phyloP scores from a whole-genome alignment of 805 yeast species.

The Monosporozyma unispora region DNA sequence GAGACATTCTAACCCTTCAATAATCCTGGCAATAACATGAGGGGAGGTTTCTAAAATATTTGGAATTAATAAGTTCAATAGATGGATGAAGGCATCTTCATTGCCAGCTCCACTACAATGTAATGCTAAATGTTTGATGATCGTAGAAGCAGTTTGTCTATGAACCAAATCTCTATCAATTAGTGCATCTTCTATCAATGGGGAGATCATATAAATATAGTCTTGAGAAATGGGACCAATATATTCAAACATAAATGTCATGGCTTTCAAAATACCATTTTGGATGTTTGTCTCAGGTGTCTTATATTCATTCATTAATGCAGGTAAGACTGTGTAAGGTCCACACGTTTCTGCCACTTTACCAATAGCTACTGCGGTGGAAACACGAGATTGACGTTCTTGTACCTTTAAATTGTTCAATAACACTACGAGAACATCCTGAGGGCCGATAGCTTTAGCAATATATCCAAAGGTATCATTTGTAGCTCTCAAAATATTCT shows the following conservation, averaged over 20 bases:
- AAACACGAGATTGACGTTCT: constrained; percentile 91
- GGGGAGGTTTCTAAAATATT: constrained; percentile 92
- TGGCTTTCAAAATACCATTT: constrained; percentile 86
- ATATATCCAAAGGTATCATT: constrained; percentile 86
- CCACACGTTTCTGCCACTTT: constrained; percentile 90
- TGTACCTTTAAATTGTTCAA: constrained; percentile 81
- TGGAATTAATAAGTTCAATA: constrained; percentile 74
- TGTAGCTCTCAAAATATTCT: constrained; percentile 72
- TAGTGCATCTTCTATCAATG: constrained; percentile 79
- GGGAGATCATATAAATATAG: constrained; percentile 71
- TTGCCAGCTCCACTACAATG: constrained; percentile 66
- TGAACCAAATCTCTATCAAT: constrained; percentile 88
- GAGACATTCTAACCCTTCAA: constrained; percentile 71
- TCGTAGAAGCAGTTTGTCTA: constrained; percentile 90
- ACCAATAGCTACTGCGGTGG: constrained; percentile 96
- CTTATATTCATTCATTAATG: constrained; percentile 89
- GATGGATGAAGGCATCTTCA: constrained; percentile 78
- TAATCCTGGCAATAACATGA: constrained; percentile 75
- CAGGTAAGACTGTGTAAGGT: constrained; percentile 90
- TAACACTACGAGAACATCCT: constrained; percentile 78
- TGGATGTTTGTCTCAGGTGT: constrained; percentile 90
- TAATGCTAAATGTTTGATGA: constrained; percentile 70
- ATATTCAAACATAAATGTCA: constrained; percentile 88
- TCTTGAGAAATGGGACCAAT: constrained; percentile 72
- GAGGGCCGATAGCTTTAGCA: constrained; percentile 91